Evolutionary conservation across 139 green algal genomes (phyloP), one percentile per base, ranked within the genome.

Genomic region (Micromonas pusilla): DNA sequence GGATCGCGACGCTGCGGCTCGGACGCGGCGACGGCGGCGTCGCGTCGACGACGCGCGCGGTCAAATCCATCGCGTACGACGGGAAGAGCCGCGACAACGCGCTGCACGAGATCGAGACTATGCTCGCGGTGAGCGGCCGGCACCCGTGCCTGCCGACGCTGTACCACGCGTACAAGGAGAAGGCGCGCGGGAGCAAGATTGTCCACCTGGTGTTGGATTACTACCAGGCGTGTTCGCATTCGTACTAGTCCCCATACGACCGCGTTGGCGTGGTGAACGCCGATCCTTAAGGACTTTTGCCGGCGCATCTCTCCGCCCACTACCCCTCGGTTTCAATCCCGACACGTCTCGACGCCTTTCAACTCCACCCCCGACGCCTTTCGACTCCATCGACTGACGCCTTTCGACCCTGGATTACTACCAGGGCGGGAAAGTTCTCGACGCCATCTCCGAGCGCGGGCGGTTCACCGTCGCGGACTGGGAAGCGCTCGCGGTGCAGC

Each of bases 401-500:
- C 67, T 28, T 32, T 78, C 26, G 72, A 68, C 28, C 67, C 72
- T n/a, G 1, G 72, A 78, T 26, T 5, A 52, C 1, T 78, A 67
- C 26, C 13, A 20, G 4, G 72, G 72, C 6, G 52, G 52, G 0
- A 70, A 32, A n/a, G 23, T 78, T 5, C 26, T 67, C n/a, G 52
- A 78, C 21, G 28, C 9, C 4, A 78, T 78, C 28, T 21, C 13
- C 6, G 25, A 52, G 52, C 72, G 52, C n/a, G 23, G 1, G 1
- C 5, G n/a, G n/a, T 67, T 78, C 5, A 36, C 36, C 52, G 72
- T 62, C 19, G 52, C 45, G 13, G 72, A 78, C 36, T 70, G 52
- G 52, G 30, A 32, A 28, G 21, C 38, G 4, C 13, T 88, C 30
- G 74, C 88, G 71, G 77, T 32, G 54, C 65, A 86, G 57, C 39